phyloP scores from a whole-genome alignment of 2,329 filamentous ascomycete species.

The Zymoseptoria tritici region DNA sequence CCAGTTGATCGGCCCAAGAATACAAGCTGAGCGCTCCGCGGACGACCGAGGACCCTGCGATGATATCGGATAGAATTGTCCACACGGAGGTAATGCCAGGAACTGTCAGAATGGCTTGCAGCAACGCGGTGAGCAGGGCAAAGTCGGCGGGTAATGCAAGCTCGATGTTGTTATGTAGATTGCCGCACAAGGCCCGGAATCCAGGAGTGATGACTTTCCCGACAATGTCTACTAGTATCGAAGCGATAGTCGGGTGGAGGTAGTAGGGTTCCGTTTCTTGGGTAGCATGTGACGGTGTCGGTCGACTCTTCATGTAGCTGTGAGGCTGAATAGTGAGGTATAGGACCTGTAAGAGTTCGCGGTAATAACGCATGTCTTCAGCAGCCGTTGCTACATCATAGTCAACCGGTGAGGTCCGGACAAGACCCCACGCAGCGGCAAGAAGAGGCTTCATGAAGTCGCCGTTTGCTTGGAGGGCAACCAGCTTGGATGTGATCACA shows the following conservation, averaged over 20 bases:
- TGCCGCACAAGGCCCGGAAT: constrained; percentile 71
- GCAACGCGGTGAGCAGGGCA: constrained; percentile 74
- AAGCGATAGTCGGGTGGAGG: constrained; percentile 34
- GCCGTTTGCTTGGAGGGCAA: constrained; percentile 45
- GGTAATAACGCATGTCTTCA: constrained; percentile 63
- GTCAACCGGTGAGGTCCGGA: constrained; percentile 46
- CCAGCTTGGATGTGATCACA: constrained; percentile 71
- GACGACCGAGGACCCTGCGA: constrained; percentile 58
- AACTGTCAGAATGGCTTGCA: constrained; percentile 75
- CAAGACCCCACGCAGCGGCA: constrained; percentile 52
- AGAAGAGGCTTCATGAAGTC: constrained; percentile 49
- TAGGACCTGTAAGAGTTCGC: constrained; percentile 73
- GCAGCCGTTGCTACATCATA: constrained; percentile 54
- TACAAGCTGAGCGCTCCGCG: constrained; percentile 81
- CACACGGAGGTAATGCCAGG: constrained; percentile 58
- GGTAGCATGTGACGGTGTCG: neutral
- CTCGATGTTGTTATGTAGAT: constrained; percentile 57
- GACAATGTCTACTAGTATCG: constrained; percentile 69
- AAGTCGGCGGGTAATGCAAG: constrained; percentile 63
- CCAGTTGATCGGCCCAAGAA: constrained; percentile 84
- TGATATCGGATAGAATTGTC: constrained; percentile 37
- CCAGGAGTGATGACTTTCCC: constrained; percentile 72
- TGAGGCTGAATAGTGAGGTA: constrained; percentile 73
- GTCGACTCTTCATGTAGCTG: constrained; percentile 18
- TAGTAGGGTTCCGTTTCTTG: constrained; percentile 11